Conservation (phyloP, 2,329 filamentous ascomycete genomes). For the Pseudogymnoascus pannorum region DNA sequence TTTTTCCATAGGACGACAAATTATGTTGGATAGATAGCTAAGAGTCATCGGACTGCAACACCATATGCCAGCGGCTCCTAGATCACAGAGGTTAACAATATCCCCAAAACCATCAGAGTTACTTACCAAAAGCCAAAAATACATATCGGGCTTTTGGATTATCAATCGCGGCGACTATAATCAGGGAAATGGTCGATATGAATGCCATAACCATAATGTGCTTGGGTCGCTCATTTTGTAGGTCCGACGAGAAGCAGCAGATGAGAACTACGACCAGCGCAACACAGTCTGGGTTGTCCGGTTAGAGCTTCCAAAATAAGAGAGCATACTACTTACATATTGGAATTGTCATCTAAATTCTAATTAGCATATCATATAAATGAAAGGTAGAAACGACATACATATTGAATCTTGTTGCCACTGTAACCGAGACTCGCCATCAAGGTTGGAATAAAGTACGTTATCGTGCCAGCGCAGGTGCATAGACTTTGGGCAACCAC, state of each 20-base stretch:
- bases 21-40: neutral
- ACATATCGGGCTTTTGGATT: slow-evolving; percentile 14
- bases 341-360: slow-evolving; percentile 10
- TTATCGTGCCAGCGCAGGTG: slow-evolving; percentile 11
- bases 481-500: slow-evolving; percentile 10
- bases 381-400: neutral
- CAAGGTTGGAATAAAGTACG: slow-evolving; percentile 10
- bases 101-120: neutral
- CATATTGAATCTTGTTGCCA: slow-evolving; percentile 10
- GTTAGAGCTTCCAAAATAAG: neutral
- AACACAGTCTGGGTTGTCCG: slow-evolving; percentile 12
- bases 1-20: neutral
- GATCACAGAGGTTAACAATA: neutral
- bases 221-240: slow-evolving; percentile 15
- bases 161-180: slow-evolving; percentile 14
- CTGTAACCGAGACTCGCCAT: slow-evolving; percentile 7
- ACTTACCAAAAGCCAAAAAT: slow-evolving; percentile 14
- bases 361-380: neutral
- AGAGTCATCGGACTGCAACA: neutral
- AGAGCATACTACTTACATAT: neutral
- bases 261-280: slow-evolving; percentile 15
- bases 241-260: slow-evolving; percentile 15
- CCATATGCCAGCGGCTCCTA: neutral
- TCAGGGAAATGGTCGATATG: slow-evolving; percentile 15
- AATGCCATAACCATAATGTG: slow-evolving; percentile 16